These are phyloP conservation scores for Leptographium radiaticola DNA, from an alignment of 2,329 filamentous ascomycete genomes.

Conservation along the genomic window DNA sequence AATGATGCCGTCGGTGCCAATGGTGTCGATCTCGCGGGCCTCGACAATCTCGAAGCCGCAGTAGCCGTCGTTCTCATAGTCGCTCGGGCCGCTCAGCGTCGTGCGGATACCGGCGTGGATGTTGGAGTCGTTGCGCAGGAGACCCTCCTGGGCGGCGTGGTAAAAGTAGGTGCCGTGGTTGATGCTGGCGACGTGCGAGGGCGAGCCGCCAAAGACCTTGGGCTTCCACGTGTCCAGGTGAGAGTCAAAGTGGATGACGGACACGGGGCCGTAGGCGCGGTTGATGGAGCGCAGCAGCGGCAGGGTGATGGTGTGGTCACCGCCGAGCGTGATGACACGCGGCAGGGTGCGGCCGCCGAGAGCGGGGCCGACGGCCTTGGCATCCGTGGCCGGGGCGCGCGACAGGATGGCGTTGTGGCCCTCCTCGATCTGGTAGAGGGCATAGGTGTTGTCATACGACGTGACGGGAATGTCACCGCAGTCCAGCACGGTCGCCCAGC, in stretches of 20 bases:
- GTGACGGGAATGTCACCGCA: slow-evolving; percentile 79
- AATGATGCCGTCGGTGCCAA: slow-evolving; percentile 54
- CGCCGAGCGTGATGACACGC: slow-evolving; percentile 63
- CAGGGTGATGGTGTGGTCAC: slow-evolving; percentile 50
- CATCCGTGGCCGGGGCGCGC: slow-evolving; percentile 55
- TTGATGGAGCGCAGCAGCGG: slow-evolving; percentile 47
- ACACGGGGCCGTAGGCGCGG: slow-evolving; percentile 45
- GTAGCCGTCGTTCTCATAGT: slow-evolving; percentile 78
- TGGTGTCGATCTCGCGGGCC: slow-evolving; percentile 42
- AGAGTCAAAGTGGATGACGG: slow-evolving; percentile 50
- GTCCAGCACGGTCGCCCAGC: slow-evolving; percentile 68
- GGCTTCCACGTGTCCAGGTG: slow-evolving; percentile 64
- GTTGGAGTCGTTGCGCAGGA: slow-evolving; percentile 70
- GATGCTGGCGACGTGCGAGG: slow-evolving; percentile 60
- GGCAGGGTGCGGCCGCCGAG: slow-evolving; percentile 65
- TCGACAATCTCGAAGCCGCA: slow-evolving; percentile 75
- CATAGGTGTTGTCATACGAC: slow-evolving; percentile 75
- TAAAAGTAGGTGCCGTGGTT: slow-evolving; percentile 89
- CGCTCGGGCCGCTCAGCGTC: slow-evolving; percentile 62
- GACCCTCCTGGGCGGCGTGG: slow-evolving; percentile 64
- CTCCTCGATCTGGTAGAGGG: slow-evolving; percentile 73
- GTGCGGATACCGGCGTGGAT: slow-evolving; percentile 83
- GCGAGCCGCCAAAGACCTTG: slow-evolving; percentile 76
- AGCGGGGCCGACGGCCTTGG: slow-evolving; percentile 52
- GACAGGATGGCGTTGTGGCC: slow-evolving; percentile 67